Base-by-base conservation (phyloP, 169 alveolate genomes). In the Prorocentrum cordatum region DNA sequence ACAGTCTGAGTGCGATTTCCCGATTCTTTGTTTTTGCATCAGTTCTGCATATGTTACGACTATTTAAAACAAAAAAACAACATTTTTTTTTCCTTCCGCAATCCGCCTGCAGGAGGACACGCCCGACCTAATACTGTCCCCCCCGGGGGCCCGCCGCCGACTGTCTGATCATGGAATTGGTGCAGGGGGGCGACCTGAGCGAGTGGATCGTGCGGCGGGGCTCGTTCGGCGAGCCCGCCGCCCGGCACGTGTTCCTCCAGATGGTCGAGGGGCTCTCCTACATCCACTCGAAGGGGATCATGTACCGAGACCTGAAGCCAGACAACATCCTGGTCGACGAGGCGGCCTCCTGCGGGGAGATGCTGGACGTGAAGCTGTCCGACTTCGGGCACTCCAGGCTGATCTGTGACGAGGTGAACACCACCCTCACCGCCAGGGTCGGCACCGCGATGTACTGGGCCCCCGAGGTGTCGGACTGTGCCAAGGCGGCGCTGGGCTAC, bases 391-490 rank as follows among this genome's bases (percentile, higher is more conserved):
- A 77, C 32, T 77, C 88, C 31, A 72, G 88, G 27, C 75, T 77
- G 31, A 77, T 77, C 75, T 24, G 59, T 36, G 88, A 59, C 10
- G 75, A 75, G 38, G 50, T 58, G 31, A 64, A 75, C 42, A 64
- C 71, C 20, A 66, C 75, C 2, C 75, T 58, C 75, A 77, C 88
- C 2, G 88, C 88, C 1, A 72, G 88, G 50, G 62, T 77, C 33
- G 88, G 88, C 88, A 77, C 88, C 3, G 88, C 88, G 45, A 77
- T 77, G 88, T 77, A 77, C 39, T 77, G 88, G 88, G 88, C 88
- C 3, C 88, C 88, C 2, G 88, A 77, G 87, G 87, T 77, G 24
- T 77, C 75, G 9, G 88, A 77, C 38, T 75, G 75, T 6, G 31
- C n/a, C 10, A 42, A 27, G 45, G 88, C 88, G 7, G 73, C 88